Evolutionary conservation across 1,284 basidiomycete genomes (phyloP), one percentile per base, ranked within the genome.

Genomic region (Trametes polyzona): DNA sequence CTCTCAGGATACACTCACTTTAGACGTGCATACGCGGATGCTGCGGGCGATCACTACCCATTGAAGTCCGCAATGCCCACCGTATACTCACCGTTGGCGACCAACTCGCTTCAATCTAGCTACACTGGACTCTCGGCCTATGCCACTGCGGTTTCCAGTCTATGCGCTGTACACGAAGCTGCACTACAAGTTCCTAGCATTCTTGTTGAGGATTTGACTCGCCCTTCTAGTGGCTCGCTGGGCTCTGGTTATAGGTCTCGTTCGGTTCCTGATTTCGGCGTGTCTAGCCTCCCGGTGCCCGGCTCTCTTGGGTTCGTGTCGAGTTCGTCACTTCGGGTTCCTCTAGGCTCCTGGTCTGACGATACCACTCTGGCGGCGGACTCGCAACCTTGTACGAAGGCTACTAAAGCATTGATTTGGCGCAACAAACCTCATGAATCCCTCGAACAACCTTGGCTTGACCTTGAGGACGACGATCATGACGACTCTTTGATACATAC

Each of bases 361-460:
- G 43, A 47, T 6, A 32, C 4, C 7, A 53, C 52, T 5, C 43
- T 53, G 2, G 52, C 43, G 1, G 36, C 35, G 16, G 19, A 30
- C 26, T 47, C 26, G 6, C 14, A 30, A 21, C 19, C 47, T 2
- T 46, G 43, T 16, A 36, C 14, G 9, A 32, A 17, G 1, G 19
- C 29, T 12, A 36, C 41, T 26, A 23, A 16, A 23, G 23, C 12
- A n/a, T 10, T 10, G 29, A 4, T 10, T 33, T 26, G 7, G 23
- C 39, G 16, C 19, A n/a, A 14, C 30, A 2, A n/a, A 23, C 2
- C 11, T 4, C 29, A 35, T 16, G 30, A 42, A 6, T 27, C 23
- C 16, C 9, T 21, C 10, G 52, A 54, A 17, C 21, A 24, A 12
- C 52, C 52, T n/a, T 54, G 52, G 52, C 32, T 54, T 12, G 52